Evolutionary conservation across 2,329 filamentous ascomycete genomes (phyloP), one percentile per base, ranked within the genome.

Genomic region (Colletotrichum salicis): DNA sequence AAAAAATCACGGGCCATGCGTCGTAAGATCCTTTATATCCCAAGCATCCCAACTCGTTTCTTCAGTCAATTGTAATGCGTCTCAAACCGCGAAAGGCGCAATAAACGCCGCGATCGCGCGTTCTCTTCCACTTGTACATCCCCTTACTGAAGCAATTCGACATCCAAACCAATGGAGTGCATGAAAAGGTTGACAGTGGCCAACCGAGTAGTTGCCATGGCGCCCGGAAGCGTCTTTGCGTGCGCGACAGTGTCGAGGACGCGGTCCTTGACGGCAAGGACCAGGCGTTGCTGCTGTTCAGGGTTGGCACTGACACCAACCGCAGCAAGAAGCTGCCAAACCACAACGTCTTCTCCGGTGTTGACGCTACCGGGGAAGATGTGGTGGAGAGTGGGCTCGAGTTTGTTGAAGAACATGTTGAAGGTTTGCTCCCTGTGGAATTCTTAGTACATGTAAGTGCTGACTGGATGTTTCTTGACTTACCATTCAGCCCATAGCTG

Each of bases 101-200:
- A 41, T 13, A 2, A 29, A 54, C 57, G 68, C 57, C 64, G 12
- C 45, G 22, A 52, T 67, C 51, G 55, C 60, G 54, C n/a, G 45
- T 48, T 66, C 22, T 35, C 60, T 60, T 31, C 45, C 19, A 52
- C 37, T 52, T 5, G 52, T 22, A 48, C 13, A 60, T 69, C 7
- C 41, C 33, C 74, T 78, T 79, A 84, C 77, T 83, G 81, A 73
- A 91, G 82, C 63, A 92, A 83, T 77, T 98, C 96, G 62, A 99
- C 96, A 84, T 99, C 96, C 80, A 99, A 88, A n/a, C 96, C 96
- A 82, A 99, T 98, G 67, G 96, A 96, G 78, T 95, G 93, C 95
- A 99, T 98, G 82, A 99, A 99, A 67, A 99, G 85, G 80, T 99
- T 99, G 76, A 99, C 96, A 79, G 97, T 97, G 70, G 93, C 92